Evolutionary conservation across 1,139 yeast genomes (phyloP), one percentile per base, ranked within the genome.

Genomic region (Diutina sp.): DNA sequence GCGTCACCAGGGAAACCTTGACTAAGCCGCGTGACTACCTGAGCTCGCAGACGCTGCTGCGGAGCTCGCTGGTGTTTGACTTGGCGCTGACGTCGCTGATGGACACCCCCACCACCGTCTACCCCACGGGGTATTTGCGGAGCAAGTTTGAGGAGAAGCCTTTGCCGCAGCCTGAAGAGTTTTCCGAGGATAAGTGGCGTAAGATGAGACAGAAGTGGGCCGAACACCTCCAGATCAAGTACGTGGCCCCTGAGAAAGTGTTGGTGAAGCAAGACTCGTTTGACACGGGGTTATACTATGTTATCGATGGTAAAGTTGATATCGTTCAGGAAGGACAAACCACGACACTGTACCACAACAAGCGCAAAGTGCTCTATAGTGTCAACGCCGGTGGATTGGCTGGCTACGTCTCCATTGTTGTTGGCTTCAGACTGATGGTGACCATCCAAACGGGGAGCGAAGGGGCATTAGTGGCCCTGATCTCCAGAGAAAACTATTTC

Each of bases 301-400:
- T 93, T 7, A 80, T 91, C 55, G 86, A 85, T 58, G 98, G 98
- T 2, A 66, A 76, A 8, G 71, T 90, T 51, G 91, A 87, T 56
- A 87, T 87, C 0, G 74, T 78, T 55, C 5, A 32, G 51, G 35
- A 56, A 52, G 29, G 57, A 41, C 5, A 74, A 14, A 5, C 32
- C 11, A 9, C 21, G 5, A 7, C 38, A 4, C 38, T 29, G 38
- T n/a, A 25, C 38, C 72, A 72, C 50, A 47, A 29, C 11, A 47
- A 47, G 51, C 35, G 38, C n/a, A 68, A 69, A 25, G 67, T 88
- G 2, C 16, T 16, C 11, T 86, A 84, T 63, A 76, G 83, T 0
- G 85, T 90, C 1, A 72, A 77, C 41, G 75, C 86, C 3, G 98
- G 98, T 5, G 95, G 95, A 1, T 69, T 93, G 21, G 95, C 95